Conservation (phyloP, 2,329 filamentous ascomycete genomes). For the Helotiales sp. region DNA sequence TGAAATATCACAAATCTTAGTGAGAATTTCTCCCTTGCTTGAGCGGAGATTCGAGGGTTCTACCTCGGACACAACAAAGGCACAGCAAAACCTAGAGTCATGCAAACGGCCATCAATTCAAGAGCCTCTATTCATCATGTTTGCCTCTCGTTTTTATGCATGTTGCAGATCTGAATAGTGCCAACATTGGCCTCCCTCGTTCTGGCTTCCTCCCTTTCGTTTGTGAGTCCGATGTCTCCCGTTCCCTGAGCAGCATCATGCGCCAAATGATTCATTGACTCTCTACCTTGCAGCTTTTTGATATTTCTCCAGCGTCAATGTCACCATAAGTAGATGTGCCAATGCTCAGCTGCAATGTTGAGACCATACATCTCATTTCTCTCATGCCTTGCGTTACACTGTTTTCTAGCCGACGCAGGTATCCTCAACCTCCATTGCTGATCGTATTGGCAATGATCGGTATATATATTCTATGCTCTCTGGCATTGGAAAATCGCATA, state of each 20-base stretch:
- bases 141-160: neutral
- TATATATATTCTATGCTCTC: neutral
- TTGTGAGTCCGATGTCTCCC: neutral
- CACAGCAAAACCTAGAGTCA: no score
- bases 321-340: neutral
- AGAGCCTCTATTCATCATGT: neutral
- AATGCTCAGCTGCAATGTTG: neutral
- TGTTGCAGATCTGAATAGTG: neutral
- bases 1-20: neutral
- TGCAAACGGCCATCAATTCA: neutral
- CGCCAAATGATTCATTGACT: neutral
- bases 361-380: neutral
- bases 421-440: neutral
- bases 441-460: neutral
- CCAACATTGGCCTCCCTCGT: no score
- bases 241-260: constrained; percentile 7
- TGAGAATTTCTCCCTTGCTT: constrained; percentile 1
- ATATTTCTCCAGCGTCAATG: neutral
- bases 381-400: neutral
- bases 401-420: neutral
- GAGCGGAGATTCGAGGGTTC: neutral
- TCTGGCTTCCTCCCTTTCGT: neutral
- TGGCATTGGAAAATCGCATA: neutral
- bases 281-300: neutral
- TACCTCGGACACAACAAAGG: no score